phyloP scores from a whole-genome alignment of 495 filamentous ascomycete species.

The Podospora conica region DNA sequence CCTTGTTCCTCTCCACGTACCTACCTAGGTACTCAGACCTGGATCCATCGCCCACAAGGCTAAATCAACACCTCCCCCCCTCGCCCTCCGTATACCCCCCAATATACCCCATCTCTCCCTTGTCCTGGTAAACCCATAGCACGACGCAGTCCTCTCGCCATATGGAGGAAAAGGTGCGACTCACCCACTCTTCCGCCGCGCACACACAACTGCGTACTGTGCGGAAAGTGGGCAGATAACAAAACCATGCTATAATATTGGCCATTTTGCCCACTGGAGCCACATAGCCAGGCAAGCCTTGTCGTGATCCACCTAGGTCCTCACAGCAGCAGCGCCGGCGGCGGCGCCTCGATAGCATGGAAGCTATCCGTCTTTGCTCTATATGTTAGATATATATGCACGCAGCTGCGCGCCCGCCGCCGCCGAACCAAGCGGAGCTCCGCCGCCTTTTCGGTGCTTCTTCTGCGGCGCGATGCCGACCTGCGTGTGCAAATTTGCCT shows the following conservation, averaged over 20 bases:
- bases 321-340: background rate
- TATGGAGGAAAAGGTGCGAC: too few species aligned
- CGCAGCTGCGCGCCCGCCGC: background rate
- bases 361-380: background rate
- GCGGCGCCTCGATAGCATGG: background rate
- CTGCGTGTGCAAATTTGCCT: background rate
- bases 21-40: too few species aligned
- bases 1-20: background rate
- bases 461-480: background rate
- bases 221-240: background rate
- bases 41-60: too few species aligned
- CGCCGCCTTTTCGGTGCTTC: background rate
- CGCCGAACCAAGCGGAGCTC: background rate
- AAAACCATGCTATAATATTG: background rate
- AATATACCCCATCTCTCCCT: background rate
- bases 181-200: background rate
- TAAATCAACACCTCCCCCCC: background rate
- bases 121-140: background rate
- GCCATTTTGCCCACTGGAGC: background rate
- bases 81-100: background rate
- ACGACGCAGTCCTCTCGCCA: background rate
- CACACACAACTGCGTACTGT: background rate
- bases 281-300: background rate
- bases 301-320: background rate
- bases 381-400: background rate